Conservation (phyloP, 2,329 filamentous ascomycete species). For the Exophiala lecanii-corni region DNA sequence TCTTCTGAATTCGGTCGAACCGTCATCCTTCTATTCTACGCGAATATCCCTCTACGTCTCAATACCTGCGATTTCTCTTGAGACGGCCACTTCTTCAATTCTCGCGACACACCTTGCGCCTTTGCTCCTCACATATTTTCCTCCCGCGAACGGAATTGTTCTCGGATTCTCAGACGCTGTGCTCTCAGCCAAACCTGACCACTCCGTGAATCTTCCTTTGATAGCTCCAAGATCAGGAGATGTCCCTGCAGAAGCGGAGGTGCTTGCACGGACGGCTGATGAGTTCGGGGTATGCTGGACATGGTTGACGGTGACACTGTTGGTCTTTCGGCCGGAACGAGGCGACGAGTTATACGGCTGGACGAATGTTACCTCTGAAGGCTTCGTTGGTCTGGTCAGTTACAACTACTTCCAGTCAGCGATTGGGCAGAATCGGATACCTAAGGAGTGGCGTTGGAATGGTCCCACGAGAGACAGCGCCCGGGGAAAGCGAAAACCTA, state of each 20-base stretch:
- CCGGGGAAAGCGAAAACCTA: conserved; percentile 26
- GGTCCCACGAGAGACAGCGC: conserved; percentile 45
- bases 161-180: conserved; percentile 25
- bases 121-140: conserved; percentile 59
- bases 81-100: conserved; percentile 52
- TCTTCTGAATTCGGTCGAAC: conserved; percentile 16
- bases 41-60: conserved; percentile 57
- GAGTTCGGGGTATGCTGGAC: conserved; percentile 84
- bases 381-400: conserved; percentile 82
- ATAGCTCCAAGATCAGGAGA: conserved; percentile 21
- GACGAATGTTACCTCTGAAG: conserved; percentile 69
- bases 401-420: conserved; percentile 90
- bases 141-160: conserved; percentile 52
- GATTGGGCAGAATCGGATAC: conserved; percentile 72
- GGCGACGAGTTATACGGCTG: conserved; percentile 73
- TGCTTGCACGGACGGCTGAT: conserved; percentile 50
- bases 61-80: conserved; percentile 52
- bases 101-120: conserved; percentile 59
- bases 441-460: conserved; percentile 75
- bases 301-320: conserved; percentile 83
- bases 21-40: conserved; percentile 22
- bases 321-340: conserved; percentile 72
- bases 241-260: conserved; percentile 31
- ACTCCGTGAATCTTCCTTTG: conserved; percentile 38
- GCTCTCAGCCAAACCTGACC: conserved; percentile 25